Evolutionary conservation across 768 basidiomycete genomes (phyloP).

Genomic region (Suillus brevipes): DNA sequence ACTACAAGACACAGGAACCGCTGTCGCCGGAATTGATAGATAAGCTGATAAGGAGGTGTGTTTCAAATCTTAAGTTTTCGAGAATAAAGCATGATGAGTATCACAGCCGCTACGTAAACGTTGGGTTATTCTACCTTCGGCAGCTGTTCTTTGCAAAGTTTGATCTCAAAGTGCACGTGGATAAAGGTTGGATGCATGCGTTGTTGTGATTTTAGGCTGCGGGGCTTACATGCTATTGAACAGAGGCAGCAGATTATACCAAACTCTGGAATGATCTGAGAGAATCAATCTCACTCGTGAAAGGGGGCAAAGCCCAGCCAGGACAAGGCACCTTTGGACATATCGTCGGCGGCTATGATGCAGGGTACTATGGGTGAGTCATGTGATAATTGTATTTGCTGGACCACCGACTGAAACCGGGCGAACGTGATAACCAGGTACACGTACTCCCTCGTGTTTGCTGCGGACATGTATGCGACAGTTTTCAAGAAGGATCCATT

Average conservation of each 20-base stretch:
- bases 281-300: constrained; percentile 68
- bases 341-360: constrained; percentile 73
- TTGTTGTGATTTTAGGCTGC: background rate
- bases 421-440: constrained; percentile 38
- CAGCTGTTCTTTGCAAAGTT: constrained; percentile 85
- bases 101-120: constrained; percentile 72
- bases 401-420: background rate
- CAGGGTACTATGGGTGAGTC: constrained; percentile 52
- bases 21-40: constrained; percentile 72
- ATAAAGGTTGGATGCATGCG: constrained; percentile 45
- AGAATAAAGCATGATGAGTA: background rate
- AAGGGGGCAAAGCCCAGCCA: constrained; percentile 55
- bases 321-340: constrained; percentile 80
- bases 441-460: constrained; percentile 71
- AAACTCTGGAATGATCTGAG: constrained; percentile 74
- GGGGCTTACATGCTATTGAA: constrained; percentile 20
- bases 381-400: background rate
- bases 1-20: constrained; percentile 73
- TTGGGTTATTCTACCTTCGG: constrained; percentile 78
- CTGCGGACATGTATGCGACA: constrained; percentile 62
- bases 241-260: constrained; percentile 73
- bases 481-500: constrained; percentile 83
- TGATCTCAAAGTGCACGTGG: constrained; percentile 74
- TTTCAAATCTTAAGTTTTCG: background rate
- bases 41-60: constrained; percentile 76